These are phyloP conservation scores for Zangia roseola DNA, from an alignment of 768 basidiomycete genomes.

Conservation along the genomic window DNA sequence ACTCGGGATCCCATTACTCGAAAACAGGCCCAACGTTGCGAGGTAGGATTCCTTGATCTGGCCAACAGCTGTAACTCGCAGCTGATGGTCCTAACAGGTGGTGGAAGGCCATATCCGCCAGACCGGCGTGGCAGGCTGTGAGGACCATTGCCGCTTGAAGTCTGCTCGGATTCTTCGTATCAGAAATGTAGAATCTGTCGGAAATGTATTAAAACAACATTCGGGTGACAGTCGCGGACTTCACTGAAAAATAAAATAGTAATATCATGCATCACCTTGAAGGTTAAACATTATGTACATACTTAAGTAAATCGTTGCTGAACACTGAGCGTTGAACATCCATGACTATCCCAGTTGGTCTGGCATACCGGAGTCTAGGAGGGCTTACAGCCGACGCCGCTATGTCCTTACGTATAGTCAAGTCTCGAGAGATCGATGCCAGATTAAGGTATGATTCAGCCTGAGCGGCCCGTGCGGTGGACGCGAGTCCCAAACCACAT, in stretches of 20 bases:
- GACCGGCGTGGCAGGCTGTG: slow-evolving; percentile 48
- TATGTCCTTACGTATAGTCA: too few species aligned
- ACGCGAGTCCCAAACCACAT: too few species aligned
- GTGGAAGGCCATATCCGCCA: slow-evolving; percentile 48
- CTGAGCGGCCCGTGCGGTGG: too few species aligned
- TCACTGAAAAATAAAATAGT: slow-evolving; percentile 18
- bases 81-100: slow-evolving; percentile 35
- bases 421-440: too few species aligned
- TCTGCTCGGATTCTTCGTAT: background rate
- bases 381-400: too few species aligned
- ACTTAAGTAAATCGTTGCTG: too few species aligned
- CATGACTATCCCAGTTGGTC: too few species aligned
- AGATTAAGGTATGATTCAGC: too few species aligned
- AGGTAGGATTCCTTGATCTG: slow-evolving; percentile 15
- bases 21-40: slow-evolving; percentile 25
- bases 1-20: slow-evolving; percentile 19
- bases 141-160: slow-evolving; percentile 31
- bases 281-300: background rate
- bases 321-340: too few species aligned
- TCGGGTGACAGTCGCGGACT: too few species aligned
- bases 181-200: background rate
- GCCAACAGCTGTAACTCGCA: too few species aligned
- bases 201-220: background rate
- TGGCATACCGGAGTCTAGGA: too few species aligned
- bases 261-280: background rate